These are phyloP conservation scores for Kodamaea lidongshanica DNA, from an alignment of 805 yeast genomes.

Conservation along the genomic window DNA sequence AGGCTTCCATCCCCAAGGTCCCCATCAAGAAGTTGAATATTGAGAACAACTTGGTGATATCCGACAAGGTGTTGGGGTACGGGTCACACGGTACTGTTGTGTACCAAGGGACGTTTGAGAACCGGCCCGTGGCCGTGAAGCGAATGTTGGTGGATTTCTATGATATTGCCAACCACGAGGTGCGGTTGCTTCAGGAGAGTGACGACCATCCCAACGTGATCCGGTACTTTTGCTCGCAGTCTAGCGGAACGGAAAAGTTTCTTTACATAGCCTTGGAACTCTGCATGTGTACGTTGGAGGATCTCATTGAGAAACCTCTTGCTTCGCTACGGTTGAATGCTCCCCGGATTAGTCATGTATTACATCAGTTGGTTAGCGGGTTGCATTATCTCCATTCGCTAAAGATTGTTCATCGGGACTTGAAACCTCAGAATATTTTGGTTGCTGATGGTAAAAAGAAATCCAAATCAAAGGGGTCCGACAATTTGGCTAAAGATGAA, in stretches of 20 bases:
- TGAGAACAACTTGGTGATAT: conserved; percentile 51
- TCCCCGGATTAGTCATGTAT: conserved; percentile 43
- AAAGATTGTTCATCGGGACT: conserved; percentile 89
- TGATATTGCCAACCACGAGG: conserved; percentile 91
- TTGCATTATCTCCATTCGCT: conserved; percentile 79
- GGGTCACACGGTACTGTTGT: conserved; percentile 98
- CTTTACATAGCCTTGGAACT: conserved; percentile 89
- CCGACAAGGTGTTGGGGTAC: conserved; percentile 79
- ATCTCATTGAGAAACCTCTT: conserved; percentile 57
- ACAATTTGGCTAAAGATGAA: conserved; percentile 6
- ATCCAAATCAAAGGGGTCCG: conserved; percentile 7
- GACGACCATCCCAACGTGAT: conserved; percentile 96
- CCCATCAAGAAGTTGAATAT: conserved; percentile 32
- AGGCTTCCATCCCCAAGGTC: conserved; percentile 14
- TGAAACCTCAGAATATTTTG: conserved; percentile 89
- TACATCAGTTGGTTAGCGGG: conserved; percentile 78
- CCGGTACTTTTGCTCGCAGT: conserved; percentile 88
- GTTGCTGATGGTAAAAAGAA: conserved; percentile 62
- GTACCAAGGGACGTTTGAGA: conserved; percentile 82
- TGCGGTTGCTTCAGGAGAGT: conserved; percentile 79
- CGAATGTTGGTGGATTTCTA: conserved; percentile 89
- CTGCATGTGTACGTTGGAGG: conserved; percentile 85
- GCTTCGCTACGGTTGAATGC: conserved; percentile 32
- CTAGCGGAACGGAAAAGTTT: conserved; percentile 64
- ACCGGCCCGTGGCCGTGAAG: conserved; percentile 92